A percentile compares a stretch with the other conserved stretches of the same genome.
Conservation (phyloP, 805 yeast species). For the Debaryomyces hansenii region DNA sequence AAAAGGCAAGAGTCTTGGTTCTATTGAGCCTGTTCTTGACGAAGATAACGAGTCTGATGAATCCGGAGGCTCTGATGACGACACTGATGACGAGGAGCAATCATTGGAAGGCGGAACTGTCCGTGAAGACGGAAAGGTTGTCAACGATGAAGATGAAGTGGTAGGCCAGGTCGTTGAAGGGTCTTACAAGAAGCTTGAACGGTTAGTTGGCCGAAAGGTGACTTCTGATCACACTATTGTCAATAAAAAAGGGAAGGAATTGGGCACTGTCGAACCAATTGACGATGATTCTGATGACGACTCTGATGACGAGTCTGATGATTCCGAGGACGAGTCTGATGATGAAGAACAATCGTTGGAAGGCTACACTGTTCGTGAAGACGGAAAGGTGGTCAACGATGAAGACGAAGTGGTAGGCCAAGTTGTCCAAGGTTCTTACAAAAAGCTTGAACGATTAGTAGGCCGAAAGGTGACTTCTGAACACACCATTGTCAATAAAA, state of each 20-base stretch:
- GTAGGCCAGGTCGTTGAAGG: constrained; percentile 2
- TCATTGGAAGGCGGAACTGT: neutral
- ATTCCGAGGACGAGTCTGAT: neutral
- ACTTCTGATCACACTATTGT: constrained; percentile 1
- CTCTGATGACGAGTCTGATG: neutral
- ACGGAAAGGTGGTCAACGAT: constrained; percentile 2
- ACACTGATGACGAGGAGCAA: neutral
- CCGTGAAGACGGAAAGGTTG: constrained; percentile 2
- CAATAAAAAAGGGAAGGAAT: neutral
- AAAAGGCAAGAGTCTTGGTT: constrained; percentile 1
- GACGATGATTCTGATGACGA: too few relatives aligned
- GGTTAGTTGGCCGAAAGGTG: constrained; percentile 1
- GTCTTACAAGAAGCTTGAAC: constrained; percentile 1
- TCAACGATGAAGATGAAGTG: constrained; percentile 1
- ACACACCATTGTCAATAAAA: neutral
- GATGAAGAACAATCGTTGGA: constrained; percentile 1
- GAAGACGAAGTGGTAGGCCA: constrained; percentile 1
- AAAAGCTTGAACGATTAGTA: neutral
- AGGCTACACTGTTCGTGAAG: constrained; percentile 2
- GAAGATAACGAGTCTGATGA: neutral
- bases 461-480: constrained; percentile 2
- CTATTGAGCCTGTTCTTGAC: constrained; percentile 1
- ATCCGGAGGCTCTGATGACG: neutral
- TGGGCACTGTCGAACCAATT: constrained; percentile 1
- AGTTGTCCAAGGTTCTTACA: constrained; percentile 1